These are phyloP conservation scores for Vitis rupestris DNA, from an alignment of 164 flowering plant species.

Conservation along the genomic window DNA sequence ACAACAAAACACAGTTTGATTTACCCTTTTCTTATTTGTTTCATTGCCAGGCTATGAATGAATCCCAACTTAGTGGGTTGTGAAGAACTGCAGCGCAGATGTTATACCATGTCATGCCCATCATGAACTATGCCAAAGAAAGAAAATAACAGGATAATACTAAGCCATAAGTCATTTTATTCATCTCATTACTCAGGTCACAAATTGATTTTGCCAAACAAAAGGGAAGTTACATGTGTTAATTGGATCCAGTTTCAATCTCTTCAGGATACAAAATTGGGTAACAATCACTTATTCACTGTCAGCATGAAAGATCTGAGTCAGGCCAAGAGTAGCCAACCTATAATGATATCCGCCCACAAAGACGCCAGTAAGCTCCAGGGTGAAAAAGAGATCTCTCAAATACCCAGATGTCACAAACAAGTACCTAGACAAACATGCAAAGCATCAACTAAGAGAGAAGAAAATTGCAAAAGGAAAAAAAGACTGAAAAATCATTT, in stretches of 20 bases:
- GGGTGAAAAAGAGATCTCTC: slow-evolving; percentile 90
- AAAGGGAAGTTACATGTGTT: background rate
- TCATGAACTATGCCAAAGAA: too few relatives aligned
- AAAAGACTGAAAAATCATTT: background rate
- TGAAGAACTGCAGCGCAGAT: too few relatives aligned
- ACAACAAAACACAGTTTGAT: background rate
- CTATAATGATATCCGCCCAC: slow-evolving; percentile 62
- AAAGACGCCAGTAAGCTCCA: slow-evolving; percentile 84
- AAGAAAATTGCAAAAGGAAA: background rate
- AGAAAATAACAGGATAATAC: too few relatives aligned
- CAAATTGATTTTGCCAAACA: background rate
- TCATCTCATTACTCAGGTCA: background rate
- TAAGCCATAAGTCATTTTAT: background rate
- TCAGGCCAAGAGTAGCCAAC: background rate
- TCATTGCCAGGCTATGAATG: too few relatives aligned
- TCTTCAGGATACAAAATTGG: slow-evolving; percentile 15
- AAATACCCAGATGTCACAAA: slow-evolving; percentile 93
- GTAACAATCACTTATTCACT: background rate
- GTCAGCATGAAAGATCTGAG: background rate
- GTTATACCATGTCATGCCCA: too few relatives aligned
- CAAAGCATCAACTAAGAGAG: background rate
- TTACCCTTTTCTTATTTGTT: background rate
- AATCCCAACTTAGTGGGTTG: too few relatives aligned
- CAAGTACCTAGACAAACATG: slow-evolving; percentile 55
- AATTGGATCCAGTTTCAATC: background rate